Evolutionary conservation across 768 basidiomycete genomes (phyloP), one percentile per base, ranked within the genome.

Genomic region (Crassisporium funariophilum): DNA sequence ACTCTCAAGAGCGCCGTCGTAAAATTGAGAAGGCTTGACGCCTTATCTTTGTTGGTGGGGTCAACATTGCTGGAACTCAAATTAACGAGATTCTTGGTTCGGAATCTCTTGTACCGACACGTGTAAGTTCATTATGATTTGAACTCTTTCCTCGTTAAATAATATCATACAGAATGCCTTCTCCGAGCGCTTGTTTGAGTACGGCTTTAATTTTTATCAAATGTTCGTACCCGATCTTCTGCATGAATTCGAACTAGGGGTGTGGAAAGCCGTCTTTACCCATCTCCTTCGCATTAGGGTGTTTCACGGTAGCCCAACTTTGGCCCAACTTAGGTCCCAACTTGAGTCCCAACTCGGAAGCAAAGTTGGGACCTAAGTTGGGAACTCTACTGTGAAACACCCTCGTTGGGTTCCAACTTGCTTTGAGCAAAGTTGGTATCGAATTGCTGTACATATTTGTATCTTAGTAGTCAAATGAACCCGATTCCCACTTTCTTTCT

Each of bases 231-330:
- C 61, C 0, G 68, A 70, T 42, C 45, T 71, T 6, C 22, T 71
- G 33, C 70, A 72, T 33, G 65, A 71, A 43, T 55, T 69, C 40
- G 68, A 71, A 39, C 49, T 70, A 7, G 67, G 67, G 11, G 61
- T 62, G 4, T 66, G 61, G 63, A 71, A 69, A 38, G 50, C 56
- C 0, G 21, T 64, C 0, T 62, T 70, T 35, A 60, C 41, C 0
- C 70, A 69, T 34, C 45, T 69, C 0, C 37, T 69, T 11, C 58
- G 65, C 33, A 11, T 55, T 57, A 34, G 47, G 52, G 13, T 43
- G 62, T 27, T 61, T 61, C 41, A 64, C 59, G 23, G 47, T 67
- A 43, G 43, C 50, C 4, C 27, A 29, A 29, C 27, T 29, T 29
- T 29, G 27, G 27, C 27, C 27, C 27, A 29, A 29, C 27, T 29